Base-by-base conservation (phyloP, 352 stramenopile species). In the Phytophthora meadii region DNA sequence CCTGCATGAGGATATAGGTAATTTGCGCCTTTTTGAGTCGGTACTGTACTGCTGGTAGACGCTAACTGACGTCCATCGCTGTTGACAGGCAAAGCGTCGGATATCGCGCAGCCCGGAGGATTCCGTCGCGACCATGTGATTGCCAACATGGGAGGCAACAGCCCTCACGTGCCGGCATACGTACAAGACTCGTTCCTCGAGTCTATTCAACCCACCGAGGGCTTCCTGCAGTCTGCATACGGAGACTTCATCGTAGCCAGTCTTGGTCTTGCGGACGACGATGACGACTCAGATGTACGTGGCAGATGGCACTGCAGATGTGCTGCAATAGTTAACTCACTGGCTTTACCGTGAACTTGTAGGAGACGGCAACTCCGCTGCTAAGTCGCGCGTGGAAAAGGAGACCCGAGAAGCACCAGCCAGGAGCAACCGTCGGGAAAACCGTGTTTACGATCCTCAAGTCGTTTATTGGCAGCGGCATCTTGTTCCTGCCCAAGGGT, bases 361-460 rank as follows among this genome's bases (percentile, higher is more conserved):
- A 74, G 58, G 78, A 84, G 25, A 70, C 68, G 2, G 74, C 61
- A 28, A 84, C 78, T 24, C 78, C 78, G 46, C 40, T 85, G 14
- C 40, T 85, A 28, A 65, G 54, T 42, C 72, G 65, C 27, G 57
- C 67, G 48, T 72, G 65, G 50, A 80, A 77, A 41, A 56, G 52
- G 10, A 39, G 62, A 6, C 63, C 70, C 1, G 56, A 71, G 39
- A 61, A 65, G 9, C 65, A 74, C 8, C 39, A 68, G 22, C 54
- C 54, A 14, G 76, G 79, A 28, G 79, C 79, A 0, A 79, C 74
- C 0, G 61, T 85, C 32, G 63, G 75, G 5, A 88, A 88, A 54
- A 88, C 79, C 1, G 70, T 88, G 19, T 88, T 90, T 57, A 86
- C 80, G 47, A 82, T 90, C 54, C 78, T 90, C 67, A 90, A 90